Conservation (phyloP, 2,329 filamentous ascomycete genomes). For the Fusarium multiceps region DNA sequence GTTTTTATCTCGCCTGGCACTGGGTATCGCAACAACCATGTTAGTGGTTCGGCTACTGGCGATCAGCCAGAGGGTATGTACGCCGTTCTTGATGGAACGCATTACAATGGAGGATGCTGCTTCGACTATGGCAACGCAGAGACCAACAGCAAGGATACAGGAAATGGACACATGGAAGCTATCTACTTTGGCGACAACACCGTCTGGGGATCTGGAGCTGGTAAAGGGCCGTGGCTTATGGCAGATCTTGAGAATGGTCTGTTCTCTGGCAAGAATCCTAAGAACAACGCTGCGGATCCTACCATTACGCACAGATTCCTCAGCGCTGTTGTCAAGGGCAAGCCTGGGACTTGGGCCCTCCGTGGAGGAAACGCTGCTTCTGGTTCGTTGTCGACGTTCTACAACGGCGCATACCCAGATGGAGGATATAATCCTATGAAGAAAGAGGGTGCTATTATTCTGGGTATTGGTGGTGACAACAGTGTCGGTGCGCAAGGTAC, state of each 20-base stretch:
- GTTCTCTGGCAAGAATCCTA: slow-evolving; percentile 62
- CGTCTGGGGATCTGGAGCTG: slow-evolving; percentile 66
- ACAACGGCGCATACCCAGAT: slow-evolving; percentile 15
- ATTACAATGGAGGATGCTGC: slow-evolving; percentile 26
- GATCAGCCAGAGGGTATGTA: slow-evolving; percentile 22
- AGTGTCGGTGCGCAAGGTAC: slow-evolving; percentile 19
- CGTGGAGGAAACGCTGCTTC: slow-evolving; percentile 25
- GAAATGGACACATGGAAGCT: slow-evolving; percentile 75
- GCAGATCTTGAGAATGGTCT: slow-evolving; percentile 75
- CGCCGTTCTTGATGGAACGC: slow-evolving; percentile 29
- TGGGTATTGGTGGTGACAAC: slow-evolving; percentile 27
- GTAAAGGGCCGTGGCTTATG: slow-evolving; percentile 74
- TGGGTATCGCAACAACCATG: slow-evolving; percentile 22
- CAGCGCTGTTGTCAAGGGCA: slow-evolving; percentile 14
- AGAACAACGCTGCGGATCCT: slow-evolving; percentile 21
- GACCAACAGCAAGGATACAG: slow-evolving; percentile 63
- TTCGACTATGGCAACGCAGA: slow-evolving; percentile 50
- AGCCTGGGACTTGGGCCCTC: slow-evolving; percentile 16
- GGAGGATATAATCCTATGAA: slow-evolving; percentile 27
- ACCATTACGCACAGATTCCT: slow-evolving; percentile 8
- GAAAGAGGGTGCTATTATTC: slow-evolving; percentile 16
- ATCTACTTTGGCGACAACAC: slow-evolving; percentile 71
- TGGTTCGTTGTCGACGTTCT: slow-evolving; percentile 13
- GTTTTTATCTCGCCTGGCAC: slow-evolving; percentile 27
- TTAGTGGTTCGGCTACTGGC: slow-evolving; percentile 15